Conservation (phyloP, 805 yeast species). For the Lipomyces mesembrius region DNA sequence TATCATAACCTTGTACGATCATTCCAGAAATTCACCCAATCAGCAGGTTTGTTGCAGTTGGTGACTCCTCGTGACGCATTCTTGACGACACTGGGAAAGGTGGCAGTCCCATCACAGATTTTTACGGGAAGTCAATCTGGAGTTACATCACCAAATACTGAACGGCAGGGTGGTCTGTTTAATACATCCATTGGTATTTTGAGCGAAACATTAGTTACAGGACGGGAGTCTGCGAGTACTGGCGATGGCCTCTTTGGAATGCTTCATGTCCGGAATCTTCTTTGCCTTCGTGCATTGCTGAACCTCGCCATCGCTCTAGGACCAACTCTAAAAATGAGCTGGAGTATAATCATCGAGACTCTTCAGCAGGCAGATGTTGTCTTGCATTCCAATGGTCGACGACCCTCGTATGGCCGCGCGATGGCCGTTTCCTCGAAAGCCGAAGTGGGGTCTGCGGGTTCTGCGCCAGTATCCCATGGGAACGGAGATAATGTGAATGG, state of each 20-base stretch:
- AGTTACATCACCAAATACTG: slow-evolving; percentile 24
- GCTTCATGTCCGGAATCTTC: slow-evolving; percentile 68
- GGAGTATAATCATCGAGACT: slow-evolving; percentile 66
- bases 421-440: not conserved
- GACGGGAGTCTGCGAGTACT: not conserved
- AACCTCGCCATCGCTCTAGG: slow-evolving; percentile 85
- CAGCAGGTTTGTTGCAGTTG: slow-evolving; percentile 75
- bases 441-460: not conserved
- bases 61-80: slow-evolving; percentile 62
- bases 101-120: slow-evolving; percentile 41
- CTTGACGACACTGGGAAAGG: slow-evolving; percentile 43
- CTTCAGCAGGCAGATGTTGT: slow-evolving; percentile 47
- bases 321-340: slow-evolving; percentile 64
- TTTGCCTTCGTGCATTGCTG: slow-evolving; percentile 76
- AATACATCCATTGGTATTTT: slow-evolving; percentile 36
- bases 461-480: not conserved
- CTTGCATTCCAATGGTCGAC: slow-evolving; percentile 30
- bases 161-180: slow-evolving; percentile 23
- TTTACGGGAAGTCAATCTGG: slow-evolving; percentile 29
- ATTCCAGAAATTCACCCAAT: slow-evolving; percentile 79
- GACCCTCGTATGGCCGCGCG: not conserved
- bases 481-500: slow-evolving; percentile 1
- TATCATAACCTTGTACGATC: slow-evolving; percentile 72
- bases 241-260: slow-evolving; percentile 20
- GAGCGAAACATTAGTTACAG: slow-evolving; percentile 24